Conservation (phyloP, 1,139 yeast genomes). For the Geotrichum aggregatum region DNA sequence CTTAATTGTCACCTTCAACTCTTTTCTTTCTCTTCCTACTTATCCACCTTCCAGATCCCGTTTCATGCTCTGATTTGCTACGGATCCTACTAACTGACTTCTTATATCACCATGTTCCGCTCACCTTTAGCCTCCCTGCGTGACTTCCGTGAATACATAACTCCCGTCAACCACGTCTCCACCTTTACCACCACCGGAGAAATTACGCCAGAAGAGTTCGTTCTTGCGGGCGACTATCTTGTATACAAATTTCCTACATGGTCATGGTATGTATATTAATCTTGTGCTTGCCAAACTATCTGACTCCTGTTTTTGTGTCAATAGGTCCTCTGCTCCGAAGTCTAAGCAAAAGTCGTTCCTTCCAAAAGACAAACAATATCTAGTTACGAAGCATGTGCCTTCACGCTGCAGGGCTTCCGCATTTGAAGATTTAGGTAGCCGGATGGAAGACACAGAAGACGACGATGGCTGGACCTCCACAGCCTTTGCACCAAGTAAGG, state of each 20-base stretch:
- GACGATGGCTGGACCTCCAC: conserved; percentile 57
- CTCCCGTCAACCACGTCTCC: conserved; percentile 82
- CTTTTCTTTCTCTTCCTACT: neutral
- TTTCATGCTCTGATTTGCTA: neutral
- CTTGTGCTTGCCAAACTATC: neutral
- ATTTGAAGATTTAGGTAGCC: conserved; percentile 46
- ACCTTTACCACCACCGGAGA: conserved; percentile 84
- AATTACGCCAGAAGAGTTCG: conserved; percentile 90
- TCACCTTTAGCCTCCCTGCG: conserved; percentile 80
- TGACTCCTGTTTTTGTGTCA: no score
- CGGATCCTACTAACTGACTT: neutral
- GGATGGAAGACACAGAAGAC: conserved; percentile 38
- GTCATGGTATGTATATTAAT: conserved; percentile 59
- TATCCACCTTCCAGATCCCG: no score
- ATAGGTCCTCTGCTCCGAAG: conserved; percentile 53
- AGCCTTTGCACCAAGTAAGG: conserved; percentile 11
- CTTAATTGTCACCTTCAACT: neutral
- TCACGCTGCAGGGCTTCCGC: conserved; percentile 69
- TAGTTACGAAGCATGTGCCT: conserved; percentile 87
- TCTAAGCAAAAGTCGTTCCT: conserved; percentile 61
- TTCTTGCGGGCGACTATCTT: conserved; percentile 86
- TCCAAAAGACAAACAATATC: conserved; percentile 79
- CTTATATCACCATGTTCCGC: conserved; percentile 46
- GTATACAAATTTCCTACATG: conserved; percentile 93
- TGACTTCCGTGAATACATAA: conserved; percentile 74